Conservation (phyloP, 2,329 filamentous ascomycete species). For the Tricladium varicosporioides region DNA sequence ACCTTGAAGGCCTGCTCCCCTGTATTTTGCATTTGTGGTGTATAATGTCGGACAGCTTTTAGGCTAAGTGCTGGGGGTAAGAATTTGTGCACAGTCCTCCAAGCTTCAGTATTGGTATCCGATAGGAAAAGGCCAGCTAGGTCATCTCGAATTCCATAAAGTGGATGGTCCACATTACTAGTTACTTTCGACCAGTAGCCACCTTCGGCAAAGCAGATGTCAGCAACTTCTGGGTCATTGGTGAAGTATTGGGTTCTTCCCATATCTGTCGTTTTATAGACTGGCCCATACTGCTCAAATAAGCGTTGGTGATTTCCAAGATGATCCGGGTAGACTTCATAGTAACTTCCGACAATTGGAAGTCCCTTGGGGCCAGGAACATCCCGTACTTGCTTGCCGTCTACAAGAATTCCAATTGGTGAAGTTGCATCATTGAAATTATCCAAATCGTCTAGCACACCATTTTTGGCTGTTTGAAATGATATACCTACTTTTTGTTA, state of each 20-base stretch:
- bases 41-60: conserved; percentile 38
- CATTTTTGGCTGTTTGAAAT: conserved; percentile 17
- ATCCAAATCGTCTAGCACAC: conserved; percentile 17
- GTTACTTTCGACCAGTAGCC: conserved; percentile 38
- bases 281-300: conserved; percentile 38
- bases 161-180: conserved; percentile 24
- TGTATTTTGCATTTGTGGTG: conserved; percentile 21
- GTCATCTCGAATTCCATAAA: conserved; percentile 17
- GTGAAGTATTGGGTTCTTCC: conserved; percentile 36
- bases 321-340: conserved; percentile 41
- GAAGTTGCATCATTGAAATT: conserved; percentile 11
- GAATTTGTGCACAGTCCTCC: conserved; percentile 19
- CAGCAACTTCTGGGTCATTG: conserved; percentile 37
- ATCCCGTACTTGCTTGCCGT: conserved; percentile 18
- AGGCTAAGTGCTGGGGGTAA: conserved; percentile 22
- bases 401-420: conserved; percentile 19
- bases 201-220: conserved; percentile 34
- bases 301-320: conserved; percentile 41
- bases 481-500: conserved; percentile 13
- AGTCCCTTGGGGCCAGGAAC: conserved; percentile 33
- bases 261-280: conserved; percentile 39
- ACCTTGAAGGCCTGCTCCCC: conserved; percentile 22
- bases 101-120: conserved; percentile 20
- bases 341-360: conserved; percentile 38
- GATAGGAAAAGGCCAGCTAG: conserved; percentile 20